Evolutionary conservation across 345 rosid genomes (phyloP).

Genomic region (Viola odorata): DNA sequence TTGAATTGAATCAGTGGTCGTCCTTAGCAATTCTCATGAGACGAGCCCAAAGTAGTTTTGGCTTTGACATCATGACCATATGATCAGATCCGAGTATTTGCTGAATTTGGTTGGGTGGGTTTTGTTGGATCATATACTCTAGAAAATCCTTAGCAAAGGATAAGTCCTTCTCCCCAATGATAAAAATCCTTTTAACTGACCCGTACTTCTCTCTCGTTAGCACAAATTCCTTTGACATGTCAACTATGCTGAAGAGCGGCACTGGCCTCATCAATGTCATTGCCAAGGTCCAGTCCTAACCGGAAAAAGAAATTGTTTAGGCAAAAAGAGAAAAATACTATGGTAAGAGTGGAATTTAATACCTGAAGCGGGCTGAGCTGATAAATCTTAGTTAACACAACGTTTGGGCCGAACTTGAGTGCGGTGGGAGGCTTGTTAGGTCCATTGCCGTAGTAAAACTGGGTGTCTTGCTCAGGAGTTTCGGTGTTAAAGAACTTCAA

Average conservation of each 20-base stretch:
- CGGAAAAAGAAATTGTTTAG: too few species aligned
- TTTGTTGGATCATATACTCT: constrained; percentile 1
- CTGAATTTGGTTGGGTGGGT: not conserved
- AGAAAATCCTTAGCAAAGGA: not conserved
- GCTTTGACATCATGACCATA: constrained; percentile 12
- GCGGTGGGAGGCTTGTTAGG: constrained; percentile 18
- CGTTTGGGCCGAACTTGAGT: constrained; percentile 16
- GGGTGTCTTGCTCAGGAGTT: constrained; percentile 12
- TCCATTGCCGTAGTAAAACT: constrained; percentile 8
- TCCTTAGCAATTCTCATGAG: not conserved
- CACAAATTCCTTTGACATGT: not conserved
- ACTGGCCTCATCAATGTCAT: not conserved
- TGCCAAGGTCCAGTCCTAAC: constrained; percentile 1
- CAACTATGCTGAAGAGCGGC: not conserved
- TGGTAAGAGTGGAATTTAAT: not conserved
- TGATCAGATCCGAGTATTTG: constrained; percentile 8
- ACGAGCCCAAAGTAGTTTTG: not conserved
- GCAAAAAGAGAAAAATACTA: too few species aligned
- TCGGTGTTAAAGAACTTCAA: constrained; percentile 14
- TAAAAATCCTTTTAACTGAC: constrained; percentile 3
- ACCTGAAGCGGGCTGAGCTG: constrained; percentile 18
- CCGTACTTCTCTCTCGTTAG: constrained; percentile 2
- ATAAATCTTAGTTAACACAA: constrained; percentile 5
- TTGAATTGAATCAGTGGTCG: not conserved
- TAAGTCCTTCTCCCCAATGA: not conserved